phyloP scores from a whole-genome alignment of 352 stramenopile genomes.

The Pythium dissimile region DNA sequence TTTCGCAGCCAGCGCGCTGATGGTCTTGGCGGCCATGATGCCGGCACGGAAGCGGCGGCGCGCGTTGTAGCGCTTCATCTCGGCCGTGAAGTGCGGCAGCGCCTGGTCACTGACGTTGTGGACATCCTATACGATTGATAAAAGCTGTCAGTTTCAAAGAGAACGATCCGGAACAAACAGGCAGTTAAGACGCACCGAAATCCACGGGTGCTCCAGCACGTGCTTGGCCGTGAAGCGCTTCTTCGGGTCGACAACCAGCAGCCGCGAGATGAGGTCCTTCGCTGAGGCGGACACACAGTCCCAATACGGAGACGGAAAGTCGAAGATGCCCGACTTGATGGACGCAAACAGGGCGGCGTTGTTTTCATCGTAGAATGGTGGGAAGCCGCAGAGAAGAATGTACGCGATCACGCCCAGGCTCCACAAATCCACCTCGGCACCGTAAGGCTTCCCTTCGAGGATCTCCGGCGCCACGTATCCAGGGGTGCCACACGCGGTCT shows the following conservation, averaged over 20 bases:
- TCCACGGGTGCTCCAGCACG: conserved; percentile 82
- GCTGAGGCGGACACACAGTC: conserved; percentile 86
- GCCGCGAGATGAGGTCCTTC: conserved; percentile 90
- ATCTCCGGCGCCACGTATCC: conserved; percentile 97
- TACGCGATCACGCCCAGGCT: conserved; percentile 97
- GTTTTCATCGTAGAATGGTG: conserved; percentile 96
- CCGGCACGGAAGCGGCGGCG: conserved; percentile 70
- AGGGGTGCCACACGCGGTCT: conserved; percentile 94
- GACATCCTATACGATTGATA: conserved; percentile 34
- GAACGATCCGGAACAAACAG: background rate
- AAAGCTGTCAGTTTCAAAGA: background rate
- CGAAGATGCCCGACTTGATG: conserved; percentile 89
- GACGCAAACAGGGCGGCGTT: conserved; percentile 85
- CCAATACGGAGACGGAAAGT: conserved; percentile 94
- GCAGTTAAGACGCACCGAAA: conserved; percentile 41
- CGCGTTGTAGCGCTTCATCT: conserved; percentile 89
- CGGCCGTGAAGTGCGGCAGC: conserved; percentile 84
- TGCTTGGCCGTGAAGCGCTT: conserved; percentile 87
- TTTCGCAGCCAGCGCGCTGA: conserved; percentile 38
- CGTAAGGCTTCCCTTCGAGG: conserved; percentile 91
- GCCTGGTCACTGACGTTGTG: conserved; percentile 65
- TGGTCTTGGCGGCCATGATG: conserved; percentile 80
- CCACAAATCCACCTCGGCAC: conserved; percentile 94
- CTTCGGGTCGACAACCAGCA: conserved; percentile 90
- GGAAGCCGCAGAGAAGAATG: conserved; percentile 91